Conservation (phyloP, 176 grass and related monocot species). For the Avena insularis region DNA sequence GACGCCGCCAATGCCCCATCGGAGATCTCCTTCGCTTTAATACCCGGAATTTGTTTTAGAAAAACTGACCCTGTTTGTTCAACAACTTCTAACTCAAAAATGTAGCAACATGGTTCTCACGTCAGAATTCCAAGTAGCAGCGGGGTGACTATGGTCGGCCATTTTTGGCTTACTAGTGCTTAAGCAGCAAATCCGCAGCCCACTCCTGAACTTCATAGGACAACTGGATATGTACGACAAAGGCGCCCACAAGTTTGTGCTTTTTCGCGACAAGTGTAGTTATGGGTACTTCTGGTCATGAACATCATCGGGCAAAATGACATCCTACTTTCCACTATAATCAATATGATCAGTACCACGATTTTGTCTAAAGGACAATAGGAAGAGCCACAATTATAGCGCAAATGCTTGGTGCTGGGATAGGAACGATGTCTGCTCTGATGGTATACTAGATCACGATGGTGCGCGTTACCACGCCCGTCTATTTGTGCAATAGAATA, state of each 20-base stretch:
- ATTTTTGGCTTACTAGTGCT: background rate
- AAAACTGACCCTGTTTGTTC: background rate
- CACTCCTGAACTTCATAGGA: background rate
- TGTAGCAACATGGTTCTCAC: background rate
- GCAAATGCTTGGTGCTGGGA: background rate
- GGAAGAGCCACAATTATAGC: background rate
- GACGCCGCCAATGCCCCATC: no score
- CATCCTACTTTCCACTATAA: constrained; percentile 13
- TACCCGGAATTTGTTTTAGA: background rate
- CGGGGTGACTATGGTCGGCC: background rate
- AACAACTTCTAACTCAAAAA: background rate
- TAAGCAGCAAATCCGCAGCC: background rate
- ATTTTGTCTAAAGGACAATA: background rate
- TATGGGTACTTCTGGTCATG: background rate
- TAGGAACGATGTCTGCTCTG: background rate
- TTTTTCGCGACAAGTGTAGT: background rate
- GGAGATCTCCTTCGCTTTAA: no score
- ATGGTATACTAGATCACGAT: no score
- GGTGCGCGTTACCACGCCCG: no score
- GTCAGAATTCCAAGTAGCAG: background rate
- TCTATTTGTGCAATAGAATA: no score
- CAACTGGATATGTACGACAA: no score
- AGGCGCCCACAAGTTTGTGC: no score
- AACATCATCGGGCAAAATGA: background rate
- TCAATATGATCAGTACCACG: background rate